Evolutionary conservation across 2,329 filamentous ascomycete genomes (phyloP), one percentile per base, ranked within the genome.

Genomic region (Microcyclosporella mali): DNA sequence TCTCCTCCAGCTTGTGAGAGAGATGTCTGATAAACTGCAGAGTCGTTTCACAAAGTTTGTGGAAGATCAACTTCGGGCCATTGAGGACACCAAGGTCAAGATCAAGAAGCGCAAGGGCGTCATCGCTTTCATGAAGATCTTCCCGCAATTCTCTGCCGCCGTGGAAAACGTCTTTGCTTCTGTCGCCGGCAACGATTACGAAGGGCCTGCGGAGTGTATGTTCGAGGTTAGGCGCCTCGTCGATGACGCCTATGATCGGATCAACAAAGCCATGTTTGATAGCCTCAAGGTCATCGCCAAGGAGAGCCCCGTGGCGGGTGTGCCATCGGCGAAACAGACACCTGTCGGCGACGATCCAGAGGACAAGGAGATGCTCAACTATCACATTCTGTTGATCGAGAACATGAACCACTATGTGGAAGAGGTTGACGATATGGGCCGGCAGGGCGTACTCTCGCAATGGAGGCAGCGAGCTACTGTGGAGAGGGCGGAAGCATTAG

Each of bases 321-420:
- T 66, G 63, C 71, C 86, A 74, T 60, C 80, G 70, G 19, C 44
- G 15, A 70, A 48, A 63, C 72, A 52, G 63, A 68, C 33, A 15
- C 50, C 36, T 35, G 43, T 44, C 16, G 52, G 41, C 37, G 71
- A 72, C n/a, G 82, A 85, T 56, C 77, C 79, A 1, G 92, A 97
- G 64, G 92, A 97, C 62, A 97, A 98, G 68, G 89, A 95, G 65
- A 87, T 88, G 4, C 77, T 98, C 47, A 97, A 97, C 68, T 95
- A 94, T 68, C 89, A 97, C 66, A 95, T 98, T 57, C 75, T 97
- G 27, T 75, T 97, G 41, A 97, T 98, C 55, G 90, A 98, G 66
- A 98, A 98, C 65, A 95, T 95, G 88, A 94, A 95, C 61, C 88
- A 95, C 66, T 97, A 94, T 67, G 73, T 92, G 9, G 89, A 97